phyloP scores from a whole-genome alignment of 176 grass and related monocot genomes.

The maize (Zea mays) region DNA sequence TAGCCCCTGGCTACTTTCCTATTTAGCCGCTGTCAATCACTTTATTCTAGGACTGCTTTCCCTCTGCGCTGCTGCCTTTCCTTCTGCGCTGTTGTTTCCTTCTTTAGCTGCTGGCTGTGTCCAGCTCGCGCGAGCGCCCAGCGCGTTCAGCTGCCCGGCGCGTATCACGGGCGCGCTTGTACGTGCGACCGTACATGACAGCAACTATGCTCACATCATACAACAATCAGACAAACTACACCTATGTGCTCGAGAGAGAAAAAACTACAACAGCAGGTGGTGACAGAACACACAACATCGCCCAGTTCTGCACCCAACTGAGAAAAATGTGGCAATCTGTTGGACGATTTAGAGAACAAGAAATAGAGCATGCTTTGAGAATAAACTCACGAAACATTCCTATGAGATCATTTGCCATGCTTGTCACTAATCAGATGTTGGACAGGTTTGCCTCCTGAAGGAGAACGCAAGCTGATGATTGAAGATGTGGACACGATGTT shows the following conservation, averaged over 20 bases:
- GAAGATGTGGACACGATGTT: neutral
- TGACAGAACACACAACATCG: neutral
- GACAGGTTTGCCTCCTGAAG: neutral
- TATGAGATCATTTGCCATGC: neutral
- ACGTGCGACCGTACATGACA: too few species aligned
- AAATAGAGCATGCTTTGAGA: neutral
- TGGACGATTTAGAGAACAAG: neutral
- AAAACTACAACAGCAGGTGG: neutral
- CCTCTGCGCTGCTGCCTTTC: too few species aligned
- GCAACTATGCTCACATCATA: neutral
- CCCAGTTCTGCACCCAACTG: neutral
- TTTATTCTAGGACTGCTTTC: too few species aligned
- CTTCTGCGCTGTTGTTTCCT: too few species aligned
- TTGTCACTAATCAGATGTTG: neutral
- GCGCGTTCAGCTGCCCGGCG: too few species aligned
- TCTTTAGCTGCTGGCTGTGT: too few species aligned
- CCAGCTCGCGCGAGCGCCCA: too few species aligned
- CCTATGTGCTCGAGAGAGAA: neutral
- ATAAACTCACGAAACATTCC: neutral
- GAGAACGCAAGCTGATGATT: neutral
- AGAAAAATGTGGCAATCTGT: neutral
- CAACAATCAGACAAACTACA: slow-evolving; percentile 8
- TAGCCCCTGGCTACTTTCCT: too few species aligned
- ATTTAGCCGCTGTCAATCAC: too few species aligned
- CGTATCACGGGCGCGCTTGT: too few species aligned